phyloP scores from a whole-genome alignment of 2,329 filamentous ascomycete species.

The Cladosporium velox region DNA sequence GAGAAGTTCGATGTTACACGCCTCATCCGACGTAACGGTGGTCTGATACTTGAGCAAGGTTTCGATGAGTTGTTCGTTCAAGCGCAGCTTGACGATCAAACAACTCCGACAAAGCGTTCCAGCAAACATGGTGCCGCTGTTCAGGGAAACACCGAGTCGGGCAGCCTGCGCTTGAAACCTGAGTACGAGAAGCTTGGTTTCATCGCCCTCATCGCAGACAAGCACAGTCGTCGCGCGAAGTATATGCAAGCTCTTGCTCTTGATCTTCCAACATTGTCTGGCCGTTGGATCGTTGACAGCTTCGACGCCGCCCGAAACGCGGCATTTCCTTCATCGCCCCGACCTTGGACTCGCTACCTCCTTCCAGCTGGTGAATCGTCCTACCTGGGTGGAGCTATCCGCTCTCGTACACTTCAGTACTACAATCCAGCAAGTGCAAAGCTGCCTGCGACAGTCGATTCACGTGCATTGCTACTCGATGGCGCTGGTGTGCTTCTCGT shows the following conservation, averaged over 20 bases:
- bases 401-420: constrained; percentile 67
- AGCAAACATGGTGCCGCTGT: constrained; percentile 26
- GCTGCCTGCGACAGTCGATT: constrained; percentile 59
- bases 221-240: constrained; percentile 82
- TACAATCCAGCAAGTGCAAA: constrained; percentile 61
- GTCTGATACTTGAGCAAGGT: constrained; percentile 68
- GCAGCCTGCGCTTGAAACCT: constrained; percentile 49
- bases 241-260: constrained; percentile 94
- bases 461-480: constrained; percentile 39
- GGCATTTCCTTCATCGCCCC: constrained; percentile 22
- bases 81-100: constrained; percentile 37
- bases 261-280: constrained; percentile 80
- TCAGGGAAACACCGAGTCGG: background rate
- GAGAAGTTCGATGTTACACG: constrained; percentile 61
- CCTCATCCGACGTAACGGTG: constrained; percentile 71
- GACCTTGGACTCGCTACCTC: constrained; percentile 80
- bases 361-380: constrained; percentile 80
- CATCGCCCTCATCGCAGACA: constrained; percentile 80
- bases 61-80: constrained; percentile 78
- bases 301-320: constrained; percentile 42
- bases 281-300: constrained; percentile 78
- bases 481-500: constrained; percentile 74
- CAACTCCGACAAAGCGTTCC: constrained; percentile 27
- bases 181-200: constrained; percentile 66
- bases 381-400: constrained; percentile 73